Evolutionary conservation across 306 rosid genomes (phyloP).

Genomic region (Senna siamea): DNA sequence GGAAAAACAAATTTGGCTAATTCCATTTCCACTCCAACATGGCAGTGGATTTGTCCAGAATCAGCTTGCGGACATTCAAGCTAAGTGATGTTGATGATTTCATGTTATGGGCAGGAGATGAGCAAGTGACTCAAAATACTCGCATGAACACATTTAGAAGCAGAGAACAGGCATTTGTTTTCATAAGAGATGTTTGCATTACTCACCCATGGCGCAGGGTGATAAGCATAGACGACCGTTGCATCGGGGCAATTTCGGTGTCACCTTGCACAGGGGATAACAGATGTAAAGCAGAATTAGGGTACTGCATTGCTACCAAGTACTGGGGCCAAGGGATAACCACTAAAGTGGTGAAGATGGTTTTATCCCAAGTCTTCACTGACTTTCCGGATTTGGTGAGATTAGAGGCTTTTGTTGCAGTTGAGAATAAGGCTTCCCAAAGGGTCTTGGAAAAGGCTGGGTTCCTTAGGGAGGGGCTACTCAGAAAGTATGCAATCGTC

Average conservation of each 20-base stretch:
- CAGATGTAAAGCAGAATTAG: conserved; percentile 57
- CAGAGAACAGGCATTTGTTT: conserved; percentile 56
- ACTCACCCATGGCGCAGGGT: conserved; percentile 71
- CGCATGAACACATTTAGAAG: conserved; percentile 47
- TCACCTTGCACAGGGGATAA: conserved; percentile 48
- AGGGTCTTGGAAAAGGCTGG: conserved; percentile 74
- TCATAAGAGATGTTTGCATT: conserved; percentile 61
- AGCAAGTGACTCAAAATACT: conserved; percentile 43
- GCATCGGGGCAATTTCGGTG: no score
- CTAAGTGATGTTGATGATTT: conserved; percentile 60
- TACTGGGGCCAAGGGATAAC: conserved; percentile 68
- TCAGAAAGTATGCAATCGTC: conserved; percentile 51
- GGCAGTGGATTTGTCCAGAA: conserved; percentile 23
- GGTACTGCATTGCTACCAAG: conserved; percentile 47
- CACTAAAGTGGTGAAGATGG: conserved; percentile 51
- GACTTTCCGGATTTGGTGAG: conserved; percentile 54
- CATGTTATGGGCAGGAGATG: conserved; percentile 64
- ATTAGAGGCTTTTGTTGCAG: conserved; percentile 48
- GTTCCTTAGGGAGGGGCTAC: conserved; percentile 60
- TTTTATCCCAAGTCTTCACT: conserved; percentile 49
- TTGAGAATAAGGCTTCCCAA: conserved; percentile 60
- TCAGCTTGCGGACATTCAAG: conserved; percentile 57
- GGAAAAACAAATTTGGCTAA: conserved; percentile 29
- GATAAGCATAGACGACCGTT: conserved; percentile 55
- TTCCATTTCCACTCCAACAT: neutral